Evolutionary conservation across 441 rosid genomes (phyloP).

Genomic region (California macrophylla): DNA sequence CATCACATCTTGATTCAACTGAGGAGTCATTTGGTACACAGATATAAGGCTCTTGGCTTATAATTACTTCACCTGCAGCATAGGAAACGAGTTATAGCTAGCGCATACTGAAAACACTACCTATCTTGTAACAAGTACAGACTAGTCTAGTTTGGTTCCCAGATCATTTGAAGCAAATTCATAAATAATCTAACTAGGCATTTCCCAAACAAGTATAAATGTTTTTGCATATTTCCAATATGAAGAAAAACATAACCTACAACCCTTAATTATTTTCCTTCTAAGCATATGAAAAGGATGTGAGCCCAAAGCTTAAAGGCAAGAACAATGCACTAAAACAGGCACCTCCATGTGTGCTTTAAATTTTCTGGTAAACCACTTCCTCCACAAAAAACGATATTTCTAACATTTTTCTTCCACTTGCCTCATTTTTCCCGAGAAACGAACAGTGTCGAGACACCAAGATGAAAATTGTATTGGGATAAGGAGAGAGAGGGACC

Average conservation of each 20-base stretch:
- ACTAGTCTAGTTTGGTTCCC: background rate
- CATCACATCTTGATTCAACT: constrained; percentile 47
- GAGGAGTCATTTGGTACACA: constrained; percentile 55
- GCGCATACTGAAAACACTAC: background rate
- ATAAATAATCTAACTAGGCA: background rate
- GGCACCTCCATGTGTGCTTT: background rate
- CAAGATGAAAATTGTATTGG: background rate
- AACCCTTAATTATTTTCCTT: background rate
- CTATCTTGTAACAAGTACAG: background rate
- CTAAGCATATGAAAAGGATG: background rate
- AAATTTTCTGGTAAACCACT: background rate
- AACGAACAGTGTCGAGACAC: background rate
- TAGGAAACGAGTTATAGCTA: background rate
- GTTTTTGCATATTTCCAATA: background rate
- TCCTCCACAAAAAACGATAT: background rate
- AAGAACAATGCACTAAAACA: background rate
- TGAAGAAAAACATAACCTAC: background rate
- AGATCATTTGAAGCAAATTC: background rate
- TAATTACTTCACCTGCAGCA: constrained; percentile 57
- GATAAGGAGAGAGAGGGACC: constrained; percentile 33
- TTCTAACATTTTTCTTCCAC: background rate
- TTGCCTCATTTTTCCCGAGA: background rate
- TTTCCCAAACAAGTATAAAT: background rate
- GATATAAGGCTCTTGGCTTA: constrained; percentile 70
- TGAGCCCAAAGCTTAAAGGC: background rate